Conservation (phyloP, 805 yeast species). For the Ascoidea tarda region DNA sequence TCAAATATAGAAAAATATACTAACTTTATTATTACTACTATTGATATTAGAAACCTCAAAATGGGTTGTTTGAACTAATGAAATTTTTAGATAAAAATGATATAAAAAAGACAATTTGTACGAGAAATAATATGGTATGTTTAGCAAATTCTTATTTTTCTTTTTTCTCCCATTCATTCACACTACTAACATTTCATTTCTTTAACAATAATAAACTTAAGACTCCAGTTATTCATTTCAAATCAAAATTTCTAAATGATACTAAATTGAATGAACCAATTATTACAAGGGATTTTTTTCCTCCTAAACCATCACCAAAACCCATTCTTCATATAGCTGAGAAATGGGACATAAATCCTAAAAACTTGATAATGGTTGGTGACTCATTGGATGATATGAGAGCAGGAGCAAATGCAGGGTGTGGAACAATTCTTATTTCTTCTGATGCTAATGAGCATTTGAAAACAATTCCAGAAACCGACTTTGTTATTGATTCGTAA, state of each 20-base stretch:
- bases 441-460: constrained; percentile 33
- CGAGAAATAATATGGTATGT: constrained; percentile 32
- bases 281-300: constrained; percentile 48
- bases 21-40: too few relatives aligned
- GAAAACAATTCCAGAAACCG: not conserved
- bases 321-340: constrained; percentile 44
- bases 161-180: too few relatives aligned
- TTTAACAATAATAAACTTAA: constrained; percentile 6
- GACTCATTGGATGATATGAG: constrained; percentile 59
- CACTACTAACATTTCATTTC: not conserved
- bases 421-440: constrained; percentile 36
- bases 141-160: constrained; percentile 1
- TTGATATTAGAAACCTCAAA: constrained; percentile 19
- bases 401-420: constrained; percentile 53
- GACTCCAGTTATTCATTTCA: constrained; percentile 38
- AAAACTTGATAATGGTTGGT: constrained; percentile 51
- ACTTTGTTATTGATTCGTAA: constrained; percentile 1
- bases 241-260: constrained; percentile 25
- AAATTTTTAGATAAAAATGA: constrained; percentile 14
- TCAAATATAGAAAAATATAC: too few relatives aligned
- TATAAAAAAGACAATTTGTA: constrained; percentile 42
- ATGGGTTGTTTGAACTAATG: constrained; percentile 32
- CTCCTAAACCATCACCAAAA: constrained; percentile 56
- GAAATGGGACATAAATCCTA: constrained; percentile 30
- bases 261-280: constrained; percentile 30